Evolutionary conservation across 768 basidiomycete genomes (phyloP).

Genomic region (Astraeus odoratus): DNA sequence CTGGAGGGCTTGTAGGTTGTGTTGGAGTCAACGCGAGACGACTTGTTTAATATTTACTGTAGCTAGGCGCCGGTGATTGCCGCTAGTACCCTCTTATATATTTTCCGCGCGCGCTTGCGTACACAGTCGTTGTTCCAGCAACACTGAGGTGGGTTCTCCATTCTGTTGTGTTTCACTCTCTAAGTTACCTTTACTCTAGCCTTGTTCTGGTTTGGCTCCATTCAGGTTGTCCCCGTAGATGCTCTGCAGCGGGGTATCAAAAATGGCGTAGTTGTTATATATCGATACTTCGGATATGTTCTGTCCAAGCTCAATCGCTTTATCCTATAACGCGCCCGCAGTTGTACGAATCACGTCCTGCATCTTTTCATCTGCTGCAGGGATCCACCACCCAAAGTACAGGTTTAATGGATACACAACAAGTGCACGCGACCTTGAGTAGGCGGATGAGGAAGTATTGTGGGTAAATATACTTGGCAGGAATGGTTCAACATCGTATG

Average conservation of each 20-base stretch:
- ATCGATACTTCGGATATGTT: slow-evolving; percentile 29
- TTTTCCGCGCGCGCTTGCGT: too few species aligned
- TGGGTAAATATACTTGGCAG: slow-evolving; percentile 33
- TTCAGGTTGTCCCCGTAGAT: slow-evolving; percentile 50
- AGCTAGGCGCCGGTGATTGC: too few species aligned
- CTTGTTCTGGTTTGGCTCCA: too few species aligned
- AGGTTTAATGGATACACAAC: slow-evolving; percentile 38
- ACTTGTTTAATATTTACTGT: too few species aligned
- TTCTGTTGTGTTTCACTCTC: too few species aligned
- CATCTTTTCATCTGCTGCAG: slow-evolving; percentile 30
- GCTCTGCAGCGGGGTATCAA: slow-evolving; percentile 37
- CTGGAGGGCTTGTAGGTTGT: slow-evolving; percentile 24
- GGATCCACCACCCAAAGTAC: slow-evolving; percentile 34
- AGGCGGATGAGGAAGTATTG: slow-evolving; percentile 32
- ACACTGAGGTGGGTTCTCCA: too few species aligned
- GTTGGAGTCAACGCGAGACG: too few species aligned
- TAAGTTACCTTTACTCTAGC: too few species aligned
- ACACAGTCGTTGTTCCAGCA: too few species aligned
- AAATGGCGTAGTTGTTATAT: slow-evolving; percentile 56
- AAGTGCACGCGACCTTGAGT: slow-evolving; percentile 32
- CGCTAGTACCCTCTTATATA: too few species aligned
- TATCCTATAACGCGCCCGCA: slow-evolving; percentile 29
- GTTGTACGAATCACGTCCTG: slow-evolving; percentile 33
- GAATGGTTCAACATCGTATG: slow-evolving; percentile 50
- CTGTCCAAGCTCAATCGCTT: slow-evolving; percentile 40